Conservation (phyloP, 148 eudicot species). For the Gaultheria prostrata region DNA sequence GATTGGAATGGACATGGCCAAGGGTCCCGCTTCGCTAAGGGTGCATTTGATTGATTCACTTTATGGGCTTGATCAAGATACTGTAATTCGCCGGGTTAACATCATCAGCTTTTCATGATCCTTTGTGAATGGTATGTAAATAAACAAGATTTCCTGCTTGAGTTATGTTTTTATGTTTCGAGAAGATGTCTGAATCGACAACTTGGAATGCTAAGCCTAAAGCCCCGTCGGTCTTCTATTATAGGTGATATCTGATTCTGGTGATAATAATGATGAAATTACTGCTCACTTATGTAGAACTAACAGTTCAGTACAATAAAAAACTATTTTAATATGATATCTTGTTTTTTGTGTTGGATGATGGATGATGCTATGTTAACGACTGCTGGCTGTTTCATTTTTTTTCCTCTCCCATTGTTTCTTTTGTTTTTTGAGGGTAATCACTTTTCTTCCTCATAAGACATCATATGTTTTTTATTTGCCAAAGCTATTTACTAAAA, state of each 20-base stretch:
- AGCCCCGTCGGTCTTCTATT: neutral
- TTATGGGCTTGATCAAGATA: constrained; percentile 59
- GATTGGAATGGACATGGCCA: constrained; percentile 58
- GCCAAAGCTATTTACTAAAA: neutral
- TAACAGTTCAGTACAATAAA: neutral
- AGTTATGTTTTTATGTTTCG: neutral
- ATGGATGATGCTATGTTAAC: neutral
- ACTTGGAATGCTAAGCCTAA: neutral
- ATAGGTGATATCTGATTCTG: neutral
- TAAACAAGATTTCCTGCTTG: neutral
- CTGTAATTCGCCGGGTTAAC: constrained; percentile 36
- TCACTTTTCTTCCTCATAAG: neutral
- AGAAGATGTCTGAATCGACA: neutral
- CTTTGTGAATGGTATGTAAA: constrained; percentile 13
- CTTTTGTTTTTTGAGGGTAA: neutral
- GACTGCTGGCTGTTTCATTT: neutral
- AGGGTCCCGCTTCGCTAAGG: constrained; percentile 84
- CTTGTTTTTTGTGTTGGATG: neutral
- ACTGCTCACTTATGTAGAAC: neutral
- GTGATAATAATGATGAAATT: neutral
- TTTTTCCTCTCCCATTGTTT: too few species aligned
- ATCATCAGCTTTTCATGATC: constrained; percentile 25
- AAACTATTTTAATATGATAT: too few species aligned
- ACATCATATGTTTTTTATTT: neutral
- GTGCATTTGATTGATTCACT: constrained; percentile 74